Base-by-base conservation (phyloP, 1,284 basidiomycete genomes). In the Wallemia hederae region DNA sequence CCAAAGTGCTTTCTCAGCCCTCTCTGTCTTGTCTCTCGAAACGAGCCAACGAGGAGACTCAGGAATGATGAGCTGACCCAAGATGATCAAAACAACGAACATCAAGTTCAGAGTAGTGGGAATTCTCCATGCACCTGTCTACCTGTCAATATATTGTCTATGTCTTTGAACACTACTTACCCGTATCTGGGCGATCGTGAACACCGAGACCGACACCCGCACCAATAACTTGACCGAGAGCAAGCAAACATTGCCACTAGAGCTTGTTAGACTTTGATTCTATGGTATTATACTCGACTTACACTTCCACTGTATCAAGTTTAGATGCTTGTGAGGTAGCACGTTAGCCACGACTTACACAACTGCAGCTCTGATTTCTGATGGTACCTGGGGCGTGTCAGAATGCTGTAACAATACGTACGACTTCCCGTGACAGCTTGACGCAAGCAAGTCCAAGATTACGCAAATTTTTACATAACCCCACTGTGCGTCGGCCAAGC, bases 211-310 rank as follows among this genome's bases (percentile, higher is more conserved):
- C 70, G 59, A 74, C 72, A 61, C 66, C 67, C 1, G 72, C 71
- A 63, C 73, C 73, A 62, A 73, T 69, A 27, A 73, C 73, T 61
- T 71, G 70, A 28, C 73, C 73, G 60, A 74, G 71, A 55, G 73
- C 73, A 27, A 74, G 69, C 64, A 73, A 67, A 34, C 74, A 66
- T 63, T 74, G 73, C 72, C 72, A n/a, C n/a, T n/a, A n/a, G n/a
- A n/a, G n/a, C n/a, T n/a, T n/a, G n/a, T n/a, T n/a, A n/a, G n/a
- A n/a, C n/a, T n/a, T n/a, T n/a, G n/a, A n/a, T n/a, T n/a, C n/a
- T n/a, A n/a, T n/a, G n/a, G n/a, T n/a, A n/a, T n/a, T n/a, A n/a
- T n/a, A n/a, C n/a, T n/a, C n/a, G n/a, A n/a, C n/a, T n/a, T n/a
- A n/a, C n/a, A n/a, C n/a, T n/a, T n/a, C n/a, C n/a, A n/a, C n/a